Conservation (phyloP, 1,139 yeast species). For the Sugiyamaella novakii region DNA sequence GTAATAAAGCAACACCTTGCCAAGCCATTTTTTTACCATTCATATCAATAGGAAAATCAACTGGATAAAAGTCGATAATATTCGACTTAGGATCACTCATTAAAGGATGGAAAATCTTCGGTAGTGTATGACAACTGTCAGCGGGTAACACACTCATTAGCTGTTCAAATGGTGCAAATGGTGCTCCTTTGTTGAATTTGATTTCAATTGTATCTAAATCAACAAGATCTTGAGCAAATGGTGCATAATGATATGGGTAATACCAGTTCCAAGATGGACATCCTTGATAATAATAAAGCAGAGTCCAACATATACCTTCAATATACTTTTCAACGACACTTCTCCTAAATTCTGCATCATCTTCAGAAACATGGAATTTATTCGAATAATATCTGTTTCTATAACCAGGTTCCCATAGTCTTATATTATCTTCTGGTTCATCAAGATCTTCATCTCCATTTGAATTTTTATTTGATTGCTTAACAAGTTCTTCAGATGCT, state of each 20-base stretch:
- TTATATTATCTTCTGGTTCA: constrained; percentile 55
- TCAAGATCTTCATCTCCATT: constrained; percentile 37
- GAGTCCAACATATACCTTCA: constrained; percentile 96
- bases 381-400: constrained; percentile 74
- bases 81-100: constrained; percentile 83
- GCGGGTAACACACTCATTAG: constrained; percentile 98
- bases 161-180: constrained; percentile 93
- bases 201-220: constrained; percentile 62
- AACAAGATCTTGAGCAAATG: constrained; percentile 86
- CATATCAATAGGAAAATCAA: constrained; percentile 87
- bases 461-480: constrained; percentile 10
- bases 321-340: constrained; percentile 73
- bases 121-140: constrained; percentile 89
- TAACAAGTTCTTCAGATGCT: constrained; percentile 20
- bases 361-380: constrained; percentile 65
- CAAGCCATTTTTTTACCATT: constrained; percentile 93
- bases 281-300: constrained; percentile 92
- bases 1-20: constrained; percentile 91
- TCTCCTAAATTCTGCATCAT: constrained; percentile 60
- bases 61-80: constrained; percentile 90
- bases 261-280: constrained; percentile 99
- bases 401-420: constrained; percentile 87
- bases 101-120: constrained; percentile 76
- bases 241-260: constrained; percentile 96
- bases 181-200: constrained; percentile 68